Evolutionary conservation across 192 early-diverging fungal species (phyloP), one percentile per base, ranked within the genome.

Genomic region (Oehlia diaphana): DNA sequence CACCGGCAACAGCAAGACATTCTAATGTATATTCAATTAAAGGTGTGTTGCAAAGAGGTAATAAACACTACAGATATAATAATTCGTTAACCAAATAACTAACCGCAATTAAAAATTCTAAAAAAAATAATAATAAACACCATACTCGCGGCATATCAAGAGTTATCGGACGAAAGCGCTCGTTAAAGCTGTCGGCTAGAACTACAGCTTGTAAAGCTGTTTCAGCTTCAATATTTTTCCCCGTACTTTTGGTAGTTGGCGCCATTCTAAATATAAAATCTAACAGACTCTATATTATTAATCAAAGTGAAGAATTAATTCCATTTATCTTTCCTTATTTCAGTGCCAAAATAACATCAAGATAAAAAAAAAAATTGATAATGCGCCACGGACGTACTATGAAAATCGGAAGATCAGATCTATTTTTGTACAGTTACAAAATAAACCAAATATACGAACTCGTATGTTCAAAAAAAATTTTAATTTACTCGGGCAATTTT

Each of bases 21-120:
- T 99, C 98, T 61, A 99, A 89, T 1, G 96, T 96, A 82, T 99
- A 98, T 82, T 98, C 96, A 79, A 99, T 93, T 79, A 99, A 86
- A 0, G 98, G 98, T 35, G 97, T 93, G 83, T 99, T 99, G 86
- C 92, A 94, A 31, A 99, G 89, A 21, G 96, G 96, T 71, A 98
- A 85, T 81, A 99, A 86, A 81, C 96, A 96, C 91, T 95, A 82
- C 4, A 64, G 47, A 33, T 28, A 33, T 63, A 67, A 23, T 19
- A 8, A 49, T 80, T 31, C 49, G 14, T 64, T 69, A 67, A 44
- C 42, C 42, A 44, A 44, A 1, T 47, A 47, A 47, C 44, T 9
- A 12, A 47, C 44, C 10, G 1, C 10, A 2, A 26, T 13, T 47
- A 2, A 12, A 2, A 12, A 12, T 1, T 12, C 44, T 9, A 47